A percentile compares a stretch with the other conserved stretches of the same genome.
Conservation (phyloP, 805 yeast genomes). For the Barnettozyma sucrosica region DNA sequence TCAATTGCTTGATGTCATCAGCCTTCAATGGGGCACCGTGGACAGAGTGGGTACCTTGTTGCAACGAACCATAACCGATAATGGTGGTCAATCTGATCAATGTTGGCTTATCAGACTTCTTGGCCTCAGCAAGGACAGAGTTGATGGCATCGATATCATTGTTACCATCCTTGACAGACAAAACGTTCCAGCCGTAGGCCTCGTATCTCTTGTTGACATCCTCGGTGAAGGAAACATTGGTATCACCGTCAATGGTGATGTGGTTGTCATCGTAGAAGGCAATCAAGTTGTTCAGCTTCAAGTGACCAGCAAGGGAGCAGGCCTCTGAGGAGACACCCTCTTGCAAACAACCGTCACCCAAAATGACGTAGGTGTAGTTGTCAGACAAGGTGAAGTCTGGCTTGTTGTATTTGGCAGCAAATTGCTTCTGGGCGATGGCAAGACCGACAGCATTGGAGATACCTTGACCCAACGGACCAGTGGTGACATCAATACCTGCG, state of each 20-base stretch:
- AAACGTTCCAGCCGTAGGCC: slow-evolving; percentile 91
- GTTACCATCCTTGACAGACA: slow-evolving; percentile 77
- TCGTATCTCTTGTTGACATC: slow-evolving; percentile 79
- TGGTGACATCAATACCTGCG: slow-evolving; percentile 94
- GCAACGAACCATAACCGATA: slow-evolving; percentile 88
- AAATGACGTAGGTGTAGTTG: slow-evolving; percentile 68
- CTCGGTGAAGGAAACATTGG: slow-evolving; percentile 87
- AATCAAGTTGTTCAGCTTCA: slow-evolving; percentile 87
- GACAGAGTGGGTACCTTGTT: slow-evolving; percentile 82
- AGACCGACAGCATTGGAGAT: slow-evolving; percentile 92
- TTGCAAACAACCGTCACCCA: slow-evolving; percentile 98
- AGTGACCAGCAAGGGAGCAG: slow-evolving; percentile 91
- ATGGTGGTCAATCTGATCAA: slow-evolving; percentile 83
- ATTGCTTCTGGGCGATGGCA: slow-evolving; percentile 89
- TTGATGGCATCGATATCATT: slow-evolving; percentile 65
- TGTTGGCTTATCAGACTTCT: slow-evolving; percentile 82
- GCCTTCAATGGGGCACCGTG: slow-evolving; percentile 96
- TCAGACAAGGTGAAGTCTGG: slow-evolving; percentile 70
- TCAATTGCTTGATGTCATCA: slow-evolving; percentile 86
- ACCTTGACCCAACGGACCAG: slow-evolving; percentile 99
- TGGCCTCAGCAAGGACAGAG: slow-evolving; percentile 75
- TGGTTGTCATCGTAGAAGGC: slow-evolving; percentile 95
- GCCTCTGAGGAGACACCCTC: slow-evolving; percentile 98
- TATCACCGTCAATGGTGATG: slow-evolving; percentile 94
- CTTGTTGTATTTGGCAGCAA: slow-evolving; percentile 91